Evolutionary conservation across 768 basidiomycete genomes (phyloP), one percentile per base, ranked within the genome.

Genomic region (Kwoniella sp.): DNA sequence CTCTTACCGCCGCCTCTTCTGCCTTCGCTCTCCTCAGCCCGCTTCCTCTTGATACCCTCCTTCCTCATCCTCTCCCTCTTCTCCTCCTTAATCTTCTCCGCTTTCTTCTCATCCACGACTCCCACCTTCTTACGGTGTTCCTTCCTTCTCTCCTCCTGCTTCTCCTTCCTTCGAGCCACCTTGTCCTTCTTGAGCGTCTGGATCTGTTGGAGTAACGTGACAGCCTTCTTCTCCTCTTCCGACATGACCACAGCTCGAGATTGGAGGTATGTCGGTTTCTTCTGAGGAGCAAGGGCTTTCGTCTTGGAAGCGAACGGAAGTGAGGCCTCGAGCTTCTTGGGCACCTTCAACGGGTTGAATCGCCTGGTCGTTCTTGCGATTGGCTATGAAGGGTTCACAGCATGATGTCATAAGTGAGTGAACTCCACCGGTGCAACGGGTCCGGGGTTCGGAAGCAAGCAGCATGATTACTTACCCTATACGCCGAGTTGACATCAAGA

Each of bases 191-290:
- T 83, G 73, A 99, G 81, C 5, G 93, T 91, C 54, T 90, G 87
- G 68, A 97, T 92, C 84, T 98, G 94, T 80, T 98, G 95, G 78
- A 99, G 78, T 41, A 98, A 82, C 41, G 91, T 89, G 22, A 97
- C 83, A 0, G 96, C 94, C 78, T 87, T 90, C 84, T 90, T 92
- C 84, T 98, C 96, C 78, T 95, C 93, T 0, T 92, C 91, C 75
- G 95, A 91, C 85, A 98, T 86, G 51, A 99, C 88, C 26, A 98
- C 93, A 0, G 95, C 93, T 13, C 96, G 88, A 81, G 91, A 92
- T 81, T 93, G 92, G 77, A 97, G 82, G 81, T 98, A 96, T n/a
- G 93, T 93, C 78, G 85, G 84, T 61, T 82, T 83, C 37, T 83
- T 82, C 81, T 92, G 93, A 8, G 89, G 84, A 70, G 86, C 85